These are phyloP conservation scores for Lactifluus hygrophoroides DNA, from an alignment of 768 basidiomycete species.

Conservation along the genomic window DNA sequence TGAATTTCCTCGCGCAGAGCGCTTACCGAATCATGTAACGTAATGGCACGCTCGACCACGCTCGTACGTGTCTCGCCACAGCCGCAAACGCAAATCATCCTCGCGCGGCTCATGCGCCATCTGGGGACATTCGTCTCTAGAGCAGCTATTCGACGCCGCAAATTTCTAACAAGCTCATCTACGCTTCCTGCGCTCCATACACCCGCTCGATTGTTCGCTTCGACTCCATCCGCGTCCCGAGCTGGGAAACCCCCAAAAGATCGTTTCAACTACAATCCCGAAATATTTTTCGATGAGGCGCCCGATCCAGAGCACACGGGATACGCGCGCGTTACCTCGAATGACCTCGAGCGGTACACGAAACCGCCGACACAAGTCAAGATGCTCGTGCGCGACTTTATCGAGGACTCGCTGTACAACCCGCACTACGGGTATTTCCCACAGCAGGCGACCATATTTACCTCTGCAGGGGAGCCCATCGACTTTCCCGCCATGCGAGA, in stretches of 20 bases:
- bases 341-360: conserved; percentile 46
- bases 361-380: conserved; percentile 73
- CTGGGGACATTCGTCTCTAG: conserved; percentile 10
- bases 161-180: neutral
- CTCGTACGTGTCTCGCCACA: neutral
- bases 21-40: conserved; percentile 2
- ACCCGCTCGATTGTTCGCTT: neutral
- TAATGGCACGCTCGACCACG: neutral
- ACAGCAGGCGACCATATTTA: conserved; percentile 86
- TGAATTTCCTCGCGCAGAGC: too few relatives aligned
- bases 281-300: conserved; percentile 43
- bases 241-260: conserved; percentile 28
- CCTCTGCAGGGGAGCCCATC: conserved; percentile 48
- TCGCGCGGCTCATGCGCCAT: conserved; percentile 16
- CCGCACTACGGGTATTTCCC: conserved; percentile 97
- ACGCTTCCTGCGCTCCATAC: neutral
- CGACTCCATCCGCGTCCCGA: neutral
- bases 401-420: conserved; percentile 95
- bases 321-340: conserved; percentile 60
- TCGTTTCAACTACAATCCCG: conserved; percentile 73
- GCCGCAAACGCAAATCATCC: neutral
- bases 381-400: conserved; percentile 94
- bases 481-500: conserved; percentile 63
- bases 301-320: conserved; percentile 38
- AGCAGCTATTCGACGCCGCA: conserved; percentile 2